phyloP scores from a whole-genome alignment of 768 basidiomycete genomes.

The Russula vinacea region DNA sequence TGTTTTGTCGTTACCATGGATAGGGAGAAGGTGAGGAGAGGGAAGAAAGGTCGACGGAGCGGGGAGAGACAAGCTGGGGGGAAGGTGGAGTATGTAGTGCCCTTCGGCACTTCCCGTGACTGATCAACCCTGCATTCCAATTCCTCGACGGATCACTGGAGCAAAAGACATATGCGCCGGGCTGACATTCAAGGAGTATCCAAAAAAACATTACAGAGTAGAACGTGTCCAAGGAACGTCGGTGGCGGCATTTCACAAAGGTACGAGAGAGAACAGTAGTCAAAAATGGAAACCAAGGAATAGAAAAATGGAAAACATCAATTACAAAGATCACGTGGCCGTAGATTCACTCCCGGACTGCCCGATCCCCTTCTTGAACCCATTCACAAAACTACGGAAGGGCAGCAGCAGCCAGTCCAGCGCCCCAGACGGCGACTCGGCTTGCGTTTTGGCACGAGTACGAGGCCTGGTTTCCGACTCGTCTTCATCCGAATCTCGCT shows the following conservation, averaged over 20 bases:
- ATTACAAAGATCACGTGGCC: slow-evolving; percentile 18
- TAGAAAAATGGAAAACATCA: slow-evolving; percentile 4
- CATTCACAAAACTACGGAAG: slow-evolving; percentile 28
- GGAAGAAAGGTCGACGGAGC: slow-evolving; percentile 8
- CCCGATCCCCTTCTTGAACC: slow-evolving; percentile 25
- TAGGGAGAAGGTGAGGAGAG: slow-evolving; percentile 16
- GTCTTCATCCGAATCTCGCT: slow-evolving; percentile 42
- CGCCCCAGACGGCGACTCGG: slow-evolving; percentile 41
- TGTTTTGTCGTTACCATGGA: slow-evolving; percentile 26
- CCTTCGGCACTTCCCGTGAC: slow-evolving; percentile 25
- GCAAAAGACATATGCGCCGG: slow-evolving; percentile 17
- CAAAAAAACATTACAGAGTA: slow-evolving; percentile 17
- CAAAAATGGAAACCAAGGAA: slow-evolving; percentile 20
- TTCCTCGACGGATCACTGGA: slow-evolving; percentile 16
- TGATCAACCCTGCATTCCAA: slow-evolving; percentile 13
- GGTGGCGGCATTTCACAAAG: slow-evolving; percentile 21
- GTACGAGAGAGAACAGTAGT: slow-evolving; percentile 10
- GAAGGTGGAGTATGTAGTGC: slow-evolving; percentile 2
- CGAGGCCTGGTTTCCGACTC: slow-evolving; percentile 43
- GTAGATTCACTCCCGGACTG: neutral
- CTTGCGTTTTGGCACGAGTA: slow-evolving; percentile 53
- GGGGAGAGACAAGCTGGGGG: slow-evolving; percentile 7
- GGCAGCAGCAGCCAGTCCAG: slow-evolving; percentile 24
- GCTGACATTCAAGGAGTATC: slow-evolving; percentile 20
- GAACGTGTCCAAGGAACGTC: slow-evolving; percentile 21